These are phyloP conservation scores for Emiliania huxleyi DNA, from an alignment of 78 protist species.

Conservation along the genomic window DNA sequence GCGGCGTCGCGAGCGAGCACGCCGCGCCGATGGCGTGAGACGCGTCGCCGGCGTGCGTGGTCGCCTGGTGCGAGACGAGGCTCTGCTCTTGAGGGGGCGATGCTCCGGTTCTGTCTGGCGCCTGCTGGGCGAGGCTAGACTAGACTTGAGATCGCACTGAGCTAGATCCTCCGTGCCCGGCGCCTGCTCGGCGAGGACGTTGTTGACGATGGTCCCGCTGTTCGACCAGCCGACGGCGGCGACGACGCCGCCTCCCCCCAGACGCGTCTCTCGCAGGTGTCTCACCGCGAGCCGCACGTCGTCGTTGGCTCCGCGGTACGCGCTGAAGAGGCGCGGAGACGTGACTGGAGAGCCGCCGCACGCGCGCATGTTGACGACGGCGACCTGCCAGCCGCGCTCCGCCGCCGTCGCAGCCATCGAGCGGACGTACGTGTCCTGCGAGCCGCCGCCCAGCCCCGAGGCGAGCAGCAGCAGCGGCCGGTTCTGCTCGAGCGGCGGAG, in stretches of 20 bases:
- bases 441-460: conserved; percentile 25
- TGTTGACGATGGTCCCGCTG: not conserved
- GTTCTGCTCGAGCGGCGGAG: not conserved
- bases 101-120: too few species aligned
- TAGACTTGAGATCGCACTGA: too few species aligned
- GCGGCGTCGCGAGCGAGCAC: not conserved
- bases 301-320: not conserved
- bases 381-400: conserved; percentile 13
- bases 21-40: not conserved
- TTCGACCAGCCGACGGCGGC: conserved; percentile 13
- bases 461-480: not conserved
- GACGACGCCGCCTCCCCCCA: not conserved
- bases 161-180: too few species aligned
- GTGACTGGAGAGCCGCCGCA: conserved; percentile 12
- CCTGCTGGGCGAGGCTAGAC: too few species aligned
- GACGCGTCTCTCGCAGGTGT: not conserved
- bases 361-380: conserved; percentile 19
- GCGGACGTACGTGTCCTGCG: conserved; percentile 19
- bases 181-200: conserved; percentile 9
- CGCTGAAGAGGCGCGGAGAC: conserved; percentile 14
- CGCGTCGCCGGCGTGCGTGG: not conserved
- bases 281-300: not conserved
- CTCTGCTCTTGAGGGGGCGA: too few species aligned
- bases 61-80: too few species aligned
- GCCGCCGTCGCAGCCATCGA: not conserved